Base-by-base conservation (phyloP, 148 eudicot genomes). In the Salicornia ramosissima region DNA sequence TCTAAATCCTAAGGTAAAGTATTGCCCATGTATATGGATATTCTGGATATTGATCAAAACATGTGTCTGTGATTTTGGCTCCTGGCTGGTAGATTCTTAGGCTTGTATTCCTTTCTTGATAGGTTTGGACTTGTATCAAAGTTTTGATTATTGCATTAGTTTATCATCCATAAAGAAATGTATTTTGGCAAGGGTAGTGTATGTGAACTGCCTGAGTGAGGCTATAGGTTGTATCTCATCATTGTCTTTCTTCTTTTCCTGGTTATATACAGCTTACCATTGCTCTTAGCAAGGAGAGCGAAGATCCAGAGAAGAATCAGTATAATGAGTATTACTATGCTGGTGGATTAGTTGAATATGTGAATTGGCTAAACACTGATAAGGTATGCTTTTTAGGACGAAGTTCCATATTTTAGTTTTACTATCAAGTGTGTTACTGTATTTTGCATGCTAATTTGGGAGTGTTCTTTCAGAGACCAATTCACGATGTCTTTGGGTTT, bases 341-440 rank as follows among this genome's bases (percentile, higher is more conserved):
- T 75, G 99, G 99, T 71, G 99, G 97, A 29, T 77, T 94, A 59
- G 74, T 82, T 54, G 99, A 94, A 65, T 94, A 94, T 77, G 99
- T 94, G 78, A 90, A 77, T 73, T 94, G 99, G 99, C 86, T 94
- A 71, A 94, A 94, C 76, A 78, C 76, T 69, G 99, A 94, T 71
- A 94, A 94, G 93, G 97, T 83, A 71, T 67, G 71, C 21, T 74
- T 50, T 39, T 53, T 21, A 0, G 39, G 21, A 25, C 54, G 40
- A 26, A 52, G 31, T 31, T 76, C 52, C 25, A 16, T 53, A 69
- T 49, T 50, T 51, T n/a, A n/a, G 62, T 28, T 60, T 42, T 63
- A 21, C 45, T 30, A 28, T 43, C 18, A 29, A 46, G 26, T 49
- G 21, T 33, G 45, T 56, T 57, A 29, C 39, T 53, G 39, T 61